Percentiles rank a stretch among this genome's conserved stretches.
Evolutionary conservation across 306 rosid species (phyloP).

Genomic region (Gynostemma pentaphyllum): DNA sequence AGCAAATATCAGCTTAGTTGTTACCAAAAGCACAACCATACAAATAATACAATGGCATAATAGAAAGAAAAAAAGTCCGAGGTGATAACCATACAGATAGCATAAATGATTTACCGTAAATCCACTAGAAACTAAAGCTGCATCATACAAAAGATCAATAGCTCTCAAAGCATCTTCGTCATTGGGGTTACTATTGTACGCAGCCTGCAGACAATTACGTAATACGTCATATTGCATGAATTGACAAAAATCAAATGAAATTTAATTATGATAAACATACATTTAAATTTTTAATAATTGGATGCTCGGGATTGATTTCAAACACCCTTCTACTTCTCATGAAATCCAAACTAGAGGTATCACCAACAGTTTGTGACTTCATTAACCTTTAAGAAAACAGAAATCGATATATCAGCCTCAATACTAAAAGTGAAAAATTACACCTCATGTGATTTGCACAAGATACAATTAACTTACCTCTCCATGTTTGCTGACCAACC

Average conservation of each 20-base stretch:
- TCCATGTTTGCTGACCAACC: slow-evolving; percentile 99
- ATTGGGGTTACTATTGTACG: slow-evolving; percentile 51
- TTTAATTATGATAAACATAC: slow-evolving; percentile 28
- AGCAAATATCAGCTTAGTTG: neutral
- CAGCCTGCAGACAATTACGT: slow-evolving; percentile 47
- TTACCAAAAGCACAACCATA: neutral
- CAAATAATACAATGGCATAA: neutral
- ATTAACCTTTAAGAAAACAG: slow-evolving; percentile 43
- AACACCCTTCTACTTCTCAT: slow-evolving; percentile 98
- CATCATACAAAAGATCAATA: slow-evolving; percentile 82
- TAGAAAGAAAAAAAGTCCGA: neutral
- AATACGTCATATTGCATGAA: neutral
- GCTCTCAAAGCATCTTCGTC: slow-evolving; percentile 85
- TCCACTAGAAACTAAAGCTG: slow-evolving; percentile 96
- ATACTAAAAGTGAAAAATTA: neutral
- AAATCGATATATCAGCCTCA: neutral
- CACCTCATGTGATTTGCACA: neutral
- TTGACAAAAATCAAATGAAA: neutral
- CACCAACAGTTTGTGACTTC: slow-evolving; percentile 91
- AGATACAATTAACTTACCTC: slow-evolving; percentile 28
- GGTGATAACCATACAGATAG: neutral
- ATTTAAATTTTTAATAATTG: slow-evolving; percentile 70
- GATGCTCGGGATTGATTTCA: slow-evolving; percentile 86
- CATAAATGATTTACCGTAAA: slow-evolving; percentile 46
- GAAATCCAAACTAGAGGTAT: slow-evolving; percentile 72